These are phyloP conservation scores for Arthrobotrys iridis DNA, from an alignment of 2,329 filamentous ascomycete species.

Conservation along the genomic window DNA sequence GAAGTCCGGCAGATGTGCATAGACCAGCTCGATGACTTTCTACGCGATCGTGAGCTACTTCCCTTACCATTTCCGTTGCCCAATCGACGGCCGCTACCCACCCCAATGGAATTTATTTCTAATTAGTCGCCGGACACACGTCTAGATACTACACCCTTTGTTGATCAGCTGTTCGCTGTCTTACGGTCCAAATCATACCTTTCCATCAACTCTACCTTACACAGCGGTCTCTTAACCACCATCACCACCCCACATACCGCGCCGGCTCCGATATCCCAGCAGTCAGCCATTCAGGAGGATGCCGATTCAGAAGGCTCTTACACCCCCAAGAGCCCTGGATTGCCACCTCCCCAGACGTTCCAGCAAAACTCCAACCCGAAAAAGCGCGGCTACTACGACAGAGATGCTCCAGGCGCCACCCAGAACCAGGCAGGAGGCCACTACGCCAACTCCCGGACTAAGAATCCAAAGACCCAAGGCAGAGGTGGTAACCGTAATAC, in stretches of 20 bases:
- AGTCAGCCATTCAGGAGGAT: slow-evolving; percentile 8
- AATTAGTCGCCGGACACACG: background rate
- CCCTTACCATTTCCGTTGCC: background rate
- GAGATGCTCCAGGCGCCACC: slow-evolving; percentile 36
- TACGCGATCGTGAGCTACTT: slow-evolving; percentile 70
- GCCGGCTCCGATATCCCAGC: slow-evolving; percentile 15
- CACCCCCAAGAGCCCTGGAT: slow-evolving; percentile 34
- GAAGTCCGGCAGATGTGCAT: slow-evolving; percentile 75
- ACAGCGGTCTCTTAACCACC: slow-evolving; percentile 63
- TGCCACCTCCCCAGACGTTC: background rate
- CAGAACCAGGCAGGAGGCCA: slow-evolving; percentile 18
- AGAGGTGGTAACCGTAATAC: slow-evolving; percentile 17
- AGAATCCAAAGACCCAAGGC: slow-evolving; percentile 41
- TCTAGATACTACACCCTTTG: slow-evolving; percentile 70
- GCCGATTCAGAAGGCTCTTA: slow-evolving; percentile 38
- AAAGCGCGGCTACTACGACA: slow-evolving; percentile 48
- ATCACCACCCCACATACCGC: slow-evolving; percentile 62
- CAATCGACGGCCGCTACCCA: background rate
- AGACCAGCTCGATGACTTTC: slow-evolving; percentile 77
- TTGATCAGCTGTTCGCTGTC: slow-evolving; percentile 75
- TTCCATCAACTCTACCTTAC: slow-evolving; percentile 61
- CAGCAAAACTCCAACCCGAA: slow-evolving; percentile 26
- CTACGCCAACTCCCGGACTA: slow-evolving; percentile 44
- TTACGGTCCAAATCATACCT: slow-evolving; percentile 72
- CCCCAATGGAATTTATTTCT: background rate